phyloP scores from a whole-genome alignment of 1,284 basidiomycete species.

The Irpex sp. region DNA sequence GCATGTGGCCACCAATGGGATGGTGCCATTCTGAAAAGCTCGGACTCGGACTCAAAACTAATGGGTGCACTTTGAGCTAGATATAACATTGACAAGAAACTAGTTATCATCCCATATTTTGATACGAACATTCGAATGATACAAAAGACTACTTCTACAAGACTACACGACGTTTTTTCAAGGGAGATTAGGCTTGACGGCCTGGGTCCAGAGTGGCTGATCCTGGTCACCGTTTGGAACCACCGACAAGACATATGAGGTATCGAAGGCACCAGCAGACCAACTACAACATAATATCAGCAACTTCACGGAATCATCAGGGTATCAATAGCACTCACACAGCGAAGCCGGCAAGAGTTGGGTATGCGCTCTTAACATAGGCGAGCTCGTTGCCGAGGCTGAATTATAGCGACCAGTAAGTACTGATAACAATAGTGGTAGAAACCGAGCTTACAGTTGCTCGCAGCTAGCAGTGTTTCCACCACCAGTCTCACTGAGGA shows the following conservation, averaged over 20 bases:
- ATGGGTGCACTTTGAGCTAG: too few species aligned
- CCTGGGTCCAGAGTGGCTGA: constrained; percentile 30
- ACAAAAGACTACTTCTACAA: neutral
- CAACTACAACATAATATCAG: constrained; percentile 20
- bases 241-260: constrained; percentile 31
- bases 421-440: neutral
- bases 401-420: neutral
- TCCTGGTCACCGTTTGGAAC: constrained; percentile 33
- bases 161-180: constrained; percentile 8
- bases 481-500: constrained; percentile 55
- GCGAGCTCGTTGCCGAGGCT: constrained; percentile 40
- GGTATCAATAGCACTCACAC: constrained; percentile 15
- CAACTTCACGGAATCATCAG: neutral
- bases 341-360: constrained; percentile 43
- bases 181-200: constrained; percentile 27
- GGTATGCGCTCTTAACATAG: constrained; percentile 41
- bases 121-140: too few species aligned
- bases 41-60: neutral
- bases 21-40: too few species aligned
- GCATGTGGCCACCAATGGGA: too few species aligned
- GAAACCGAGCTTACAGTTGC: constrained; percentile 24
- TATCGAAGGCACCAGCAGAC: constrained; percentile 36
- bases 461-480: constrained; percentile 48
- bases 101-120: too few species aligned
- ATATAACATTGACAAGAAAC: too few species aligned